Evolutionary conservation across 2,329 filamentous ascomycete genomes (phyloP), one percentile per base, ranked within the genome.

Genomic region (Diaporthe sp.): DNA sequence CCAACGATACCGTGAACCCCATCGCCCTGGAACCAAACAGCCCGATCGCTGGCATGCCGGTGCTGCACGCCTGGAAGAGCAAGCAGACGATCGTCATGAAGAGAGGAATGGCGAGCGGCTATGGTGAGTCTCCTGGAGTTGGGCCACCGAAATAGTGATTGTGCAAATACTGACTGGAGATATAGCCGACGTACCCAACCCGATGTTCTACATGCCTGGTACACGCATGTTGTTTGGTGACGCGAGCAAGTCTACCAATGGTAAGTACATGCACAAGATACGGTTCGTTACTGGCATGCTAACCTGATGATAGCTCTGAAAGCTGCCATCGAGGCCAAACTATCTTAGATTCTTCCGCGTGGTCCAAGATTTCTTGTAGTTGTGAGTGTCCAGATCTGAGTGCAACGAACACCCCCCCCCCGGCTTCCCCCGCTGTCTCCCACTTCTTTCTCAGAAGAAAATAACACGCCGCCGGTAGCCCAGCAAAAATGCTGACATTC

Each of bases 31-130:
- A 98, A 82, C 92, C 94, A 7, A 94, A 94, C 44, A 95, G 93
- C 75, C 90, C 94, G 0, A 98, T 98, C 79, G 95, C 95, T 1
- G 95, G 95, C 2, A 98, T 98, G 95, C 95, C 95, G 0, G 95
- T 98, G 31, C 86, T 98, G 79, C 94, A 98, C 78, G 95, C 94
- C 8, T 98, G 95, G 94, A 97, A 98, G 91, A 95, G 94, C 81
- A 98, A 97, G 87, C 93, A 96, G 81, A 94, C 97, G 1, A 91
- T 98, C 72, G 94, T 98, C 15, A 98, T 98, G 95, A 98, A 98
- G 89, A 88, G 95, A 75, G 93, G 95, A 69, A 93, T 98, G 93
- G 93, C 94, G 7, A 96, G 94, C 82, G 95, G 95, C 77, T 98
- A 98, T 83, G 94, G 92, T 93, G 80, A 85, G 91, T 85, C 61